Evolutionary conservation across 164 flowering plant genomes (phyloP), one percentile per base, ranked within the genome.

Genomic region (Malania oleifera): DNA sequence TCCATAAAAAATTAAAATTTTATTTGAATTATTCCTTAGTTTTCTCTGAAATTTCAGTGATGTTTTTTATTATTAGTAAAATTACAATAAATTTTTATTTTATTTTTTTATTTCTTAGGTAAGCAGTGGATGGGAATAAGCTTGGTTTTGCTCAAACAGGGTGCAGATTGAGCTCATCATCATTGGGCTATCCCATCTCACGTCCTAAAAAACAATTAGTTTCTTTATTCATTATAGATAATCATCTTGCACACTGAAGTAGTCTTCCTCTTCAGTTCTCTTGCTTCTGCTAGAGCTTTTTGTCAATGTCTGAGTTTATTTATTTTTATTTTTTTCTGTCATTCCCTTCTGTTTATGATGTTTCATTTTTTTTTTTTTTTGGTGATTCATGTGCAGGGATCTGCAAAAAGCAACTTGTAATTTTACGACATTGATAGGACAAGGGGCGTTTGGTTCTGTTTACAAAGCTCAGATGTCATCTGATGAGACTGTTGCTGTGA

Each of bases 371-470:
- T 53, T 23, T 49, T 39, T 53, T 34, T 39, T 31, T 18, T 19
- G 14, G 2, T 57, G 31, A 20, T 46, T 25, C 35, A 43, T 41
- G 26, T 64, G 49, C 83, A 95, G 99, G 75, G 99, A 95, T 63
- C 72, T 95, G 65, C 99, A 95, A 56, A 95, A 85, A 67, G 99
- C 93, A 61, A 95, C 99, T 10, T 68, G 52, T 60, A 95, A 91
- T 68, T 95, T 95, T 64, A 95, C 97, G 31, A 83, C 96, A 46
- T 46, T 78, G 48, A 85, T 95, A 54, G 97, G 99, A 9, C 86
- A 86, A 69, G 99, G 99, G 48, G 93, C 99, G 63, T 95, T 86
- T 83, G 99, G 99, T 69, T 82, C 88, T 50, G 99, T 95, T 46
- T 95, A 86, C 68, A 95, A 77, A 81, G 99, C 99, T 67, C 83